Conservation (phyloP, 176 grass and related monocot genomes). For the Aegilops speltoides region DNA sequence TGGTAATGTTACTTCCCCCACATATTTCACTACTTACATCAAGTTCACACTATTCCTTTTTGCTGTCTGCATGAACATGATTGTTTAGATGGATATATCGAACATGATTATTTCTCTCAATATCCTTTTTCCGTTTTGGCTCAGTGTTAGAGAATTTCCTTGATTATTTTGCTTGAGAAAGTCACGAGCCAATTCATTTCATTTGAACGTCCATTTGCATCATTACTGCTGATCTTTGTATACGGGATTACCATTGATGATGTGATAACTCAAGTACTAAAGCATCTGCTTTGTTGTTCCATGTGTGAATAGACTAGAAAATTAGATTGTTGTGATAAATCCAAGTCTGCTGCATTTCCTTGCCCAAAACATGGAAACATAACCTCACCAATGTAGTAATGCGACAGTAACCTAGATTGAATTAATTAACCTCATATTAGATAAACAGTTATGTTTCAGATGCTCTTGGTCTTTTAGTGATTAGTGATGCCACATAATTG, state of each 20-base stretch:
- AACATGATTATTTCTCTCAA: neutral
- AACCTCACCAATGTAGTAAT: neutral
- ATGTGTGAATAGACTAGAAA: neutral
- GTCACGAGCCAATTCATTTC: neutral
- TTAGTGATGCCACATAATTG: neutral
- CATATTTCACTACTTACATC: constrained; percentile 8
- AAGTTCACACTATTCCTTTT: neutral
- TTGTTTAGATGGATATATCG: neutral
- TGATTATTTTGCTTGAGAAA: neutral
- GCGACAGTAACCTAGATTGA: neutral
- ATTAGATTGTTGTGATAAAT: neutral
- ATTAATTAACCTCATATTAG: neutral
- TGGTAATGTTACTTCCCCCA: constrained; percentile 56
- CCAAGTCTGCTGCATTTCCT: neutral
- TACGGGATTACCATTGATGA: neutral
- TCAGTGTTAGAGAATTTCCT: neutral
- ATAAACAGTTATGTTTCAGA: neutral
- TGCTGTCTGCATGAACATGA: neutral
- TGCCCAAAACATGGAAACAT: neutral
- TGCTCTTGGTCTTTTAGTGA: neutral
- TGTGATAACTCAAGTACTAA: neutral
- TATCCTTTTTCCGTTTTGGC: constrained; percentile 1
- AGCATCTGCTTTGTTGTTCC: neutral
- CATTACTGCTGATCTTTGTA: neutral
- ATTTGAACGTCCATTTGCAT: neutral